Conservation (phyloP, 1,284 basidiomycete genomes). For the Leccinum pallidistipes region DNA sequence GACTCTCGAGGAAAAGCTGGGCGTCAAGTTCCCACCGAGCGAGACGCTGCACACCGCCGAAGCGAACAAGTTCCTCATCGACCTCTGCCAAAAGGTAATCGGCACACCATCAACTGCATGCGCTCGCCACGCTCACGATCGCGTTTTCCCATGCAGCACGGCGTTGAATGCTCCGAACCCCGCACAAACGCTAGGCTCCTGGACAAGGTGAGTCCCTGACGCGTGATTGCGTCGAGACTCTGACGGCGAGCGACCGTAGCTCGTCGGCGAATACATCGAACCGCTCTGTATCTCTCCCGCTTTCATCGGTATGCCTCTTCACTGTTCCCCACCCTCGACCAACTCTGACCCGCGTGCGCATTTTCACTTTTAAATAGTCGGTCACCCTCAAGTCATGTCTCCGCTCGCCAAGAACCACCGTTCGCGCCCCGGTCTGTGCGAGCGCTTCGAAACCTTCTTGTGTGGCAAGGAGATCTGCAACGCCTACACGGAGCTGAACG, state of each 20-base stretch:
- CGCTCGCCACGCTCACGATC: constrained; percentile 2
- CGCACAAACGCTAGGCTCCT: constrained; percentile 94
- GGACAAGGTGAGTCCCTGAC: constrained; percentile 73
- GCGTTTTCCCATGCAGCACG: constrained; percentile 61
- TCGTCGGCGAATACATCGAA: constrained; percentile 98
- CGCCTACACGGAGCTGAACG: constrained; percentile 98
- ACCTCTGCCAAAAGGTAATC: constrained; percentile 78
- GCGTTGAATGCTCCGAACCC: constrained; percentile 96
- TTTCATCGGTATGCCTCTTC: constrained; percentile 76
- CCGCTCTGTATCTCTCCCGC: constrained; percentile 94
- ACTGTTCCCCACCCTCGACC: background rate
- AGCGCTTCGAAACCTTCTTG: constrained; percentile 98
- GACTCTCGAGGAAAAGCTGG: constrained; percentile 93
- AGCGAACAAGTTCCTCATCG: constrained; percentile 87
- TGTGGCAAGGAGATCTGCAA: constrained; percentile 99
- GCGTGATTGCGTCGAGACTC: background rate
- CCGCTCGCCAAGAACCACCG: constrained; percentile 97
- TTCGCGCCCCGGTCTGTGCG: constrained; percentile 90
- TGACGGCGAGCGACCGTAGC: constrained; percentile 42
- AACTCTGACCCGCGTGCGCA: background rate
- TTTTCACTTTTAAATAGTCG: constrained; percentile 52
- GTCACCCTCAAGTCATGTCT: constrained; percentile 99
- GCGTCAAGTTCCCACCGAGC: constrained; percentile 91
- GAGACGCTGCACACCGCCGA: constrained; percentile 89
- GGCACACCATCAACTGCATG: background rate